phyloP scores from a whole-genome alignment of 768 basidiomycete genomes.

The Xerocomellus intermedius region DNA sequence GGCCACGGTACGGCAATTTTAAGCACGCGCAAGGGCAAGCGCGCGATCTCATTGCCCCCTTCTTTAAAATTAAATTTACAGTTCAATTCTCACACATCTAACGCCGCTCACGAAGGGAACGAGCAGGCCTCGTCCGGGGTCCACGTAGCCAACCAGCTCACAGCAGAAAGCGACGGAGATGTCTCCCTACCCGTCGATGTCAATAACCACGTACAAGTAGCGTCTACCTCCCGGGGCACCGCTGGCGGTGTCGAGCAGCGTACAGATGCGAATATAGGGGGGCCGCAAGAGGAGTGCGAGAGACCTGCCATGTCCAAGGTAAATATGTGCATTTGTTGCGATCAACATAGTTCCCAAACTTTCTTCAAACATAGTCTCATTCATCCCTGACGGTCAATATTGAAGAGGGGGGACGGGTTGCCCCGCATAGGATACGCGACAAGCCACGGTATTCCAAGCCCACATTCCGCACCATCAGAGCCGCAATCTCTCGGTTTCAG shows the following conservation, averaged over 20 bases:
- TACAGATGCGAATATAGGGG: neutral
- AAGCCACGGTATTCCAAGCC: neutral
- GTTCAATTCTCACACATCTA: neutral
- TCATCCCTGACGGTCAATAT: neutral
- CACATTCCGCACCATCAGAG: neutral
- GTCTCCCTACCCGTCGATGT: too few relatives aligned
- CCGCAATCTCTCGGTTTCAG: neutral
- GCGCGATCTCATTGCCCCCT: neutral
- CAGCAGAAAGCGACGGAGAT: neutral
- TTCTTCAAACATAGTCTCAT: neutral
- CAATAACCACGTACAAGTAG: neutral
- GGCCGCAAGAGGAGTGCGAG: neutral
- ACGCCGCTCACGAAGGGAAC: neutral
- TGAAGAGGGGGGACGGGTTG: neutral
- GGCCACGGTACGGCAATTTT: neutral
- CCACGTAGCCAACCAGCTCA: neutral
- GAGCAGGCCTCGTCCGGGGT: neutral
- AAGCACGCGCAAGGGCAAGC: neutral
- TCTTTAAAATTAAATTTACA: neutral
- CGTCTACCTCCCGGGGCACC: neutral
- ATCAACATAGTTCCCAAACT: neutral
- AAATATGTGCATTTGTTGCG: neutral
- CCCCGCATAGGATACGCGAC: neutral
- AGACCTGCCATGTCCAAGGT: neutral
- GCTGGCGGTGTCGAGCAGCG: neutral